These are phyloP conservation scores for Daldinia bambusicola DNA, from an alignment of 495 filamentous ascomycete species.

Conservation along the genomic window DNA sequence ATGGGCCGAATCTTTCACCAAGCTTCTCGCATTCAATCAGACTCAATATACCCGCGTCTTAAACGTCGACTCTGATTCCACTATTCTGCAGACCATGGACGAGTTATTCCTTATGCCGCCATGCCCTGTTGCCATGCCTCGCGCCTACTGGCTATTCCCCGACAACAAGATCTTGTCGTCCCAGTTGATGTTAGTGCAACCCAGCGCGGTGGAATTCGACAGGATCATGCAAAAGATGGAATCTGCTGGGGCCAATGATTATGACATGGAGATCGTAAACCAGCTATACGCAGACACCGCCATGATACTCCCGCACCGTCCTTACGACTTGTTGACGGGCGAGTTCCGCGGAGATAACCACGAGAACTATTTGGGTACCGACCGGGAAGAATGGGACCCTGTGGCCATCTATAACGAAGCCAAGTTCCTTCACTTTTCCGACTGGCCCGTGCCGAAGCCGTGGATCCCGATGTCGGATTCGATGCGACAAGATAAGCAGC, in stretches of 20 bases:
- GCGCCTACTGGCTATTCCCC: slow-evolving; percentile 76
- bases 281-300: slow-evolving; percentile 72
- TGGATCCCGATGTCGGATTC: slow-evolving; percentile 73
- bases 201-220: slow-evolving; percentile 64
- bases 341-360: slow-evolving; percentile 75
- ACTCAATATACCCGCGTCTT: slow-evolving; percentile 74
- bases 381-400: slow-evolving; percentile 75
- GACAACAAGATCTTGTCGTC: slow-evolving; percentile 65
- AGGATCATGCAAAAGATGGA: slow-evolving; percentile 62
- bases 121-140: slow-evolving; percentile 69
- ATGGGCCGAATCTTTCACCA: slow-evolving; percentile 73
- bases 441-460: slow-evolving; percentile 84
- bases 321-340: slow-evolving; percentile 73
- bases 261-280: slow-evolving; percentile 82
- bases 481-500: slow-evolving; percentile 65
- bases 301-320: slow-evolving; percentile 78
- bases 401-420: slow-evolving; percentile 70
- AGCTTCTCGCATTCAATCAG: slow-evolving; percentile 76
- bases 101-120: slow-evolving; percentile 78
- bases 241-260: slow-evolving; percentile 55
- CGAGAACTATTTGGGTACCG: slow-evolving; percentile 68
- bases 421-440: slow-evolving; percentile 82
- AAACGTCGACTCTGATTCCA: slow-evolving; percentile 74
- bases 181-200: slow-evolving; percentile 72
- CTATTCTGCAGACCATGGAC: slow-evolving; percentile 72